Evolutionary conservation across 805 yeast species (phyloP).

Genomic region (Maudiozyma turicensis): DNA sequence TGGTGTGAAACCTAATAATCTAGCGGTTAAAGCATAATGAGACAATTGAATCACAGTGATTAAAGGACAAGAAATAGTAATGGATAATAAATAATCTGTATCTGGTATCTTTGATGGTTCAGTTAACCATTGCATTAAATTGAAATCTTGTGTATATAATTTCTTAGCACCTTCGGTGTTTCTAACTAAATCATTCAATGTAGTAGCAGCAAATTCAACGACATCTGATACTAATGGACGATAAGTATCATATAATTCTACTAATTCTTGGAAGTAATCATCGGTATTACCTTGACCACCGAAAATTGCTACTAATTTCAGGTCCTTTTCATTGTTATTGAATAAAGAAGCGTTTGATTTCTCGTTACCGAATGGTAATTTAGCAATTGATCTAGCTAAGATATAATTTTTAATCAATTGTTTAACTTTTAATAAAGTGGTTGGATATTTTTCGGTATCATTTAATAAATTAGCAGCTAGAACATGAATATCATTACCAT

Average conservation of each 20-base stretch:
- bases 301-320: slow-evolving; percentile 71
- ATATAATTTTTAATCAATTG: slow-evolving; percentile 72
- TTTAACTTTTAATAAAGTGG: slow-evolving; percentile 63
- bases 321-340: slow-evolving; percentile 47
- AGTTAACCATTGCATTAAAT: slow-evolving; percentile 79
- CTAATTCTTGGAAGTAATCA: slow-evolving; percentile 92
- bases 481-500: slow-evolving; percentile 76
- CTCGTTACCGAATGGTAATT: slow-evolving; percentile 37
- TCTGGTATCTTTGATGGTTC: slow-evolving; percentile 83
- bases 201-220: slow-evolving; percentile 56
- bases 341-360: slow-evolving; percentile 52
- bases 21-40: slow-evolving; percentile 83
- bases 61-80: slow-evolving; percentile 94
- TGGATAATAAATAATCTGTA: slow-evolving; percentile 74
- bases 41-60: slow-evolving; percentile 93
- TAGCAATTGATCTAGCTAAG: slow-evolving; percentile 42
- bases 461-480: slow-evolving; percentile 63
- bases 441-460: slow-evolving; percentile 43
- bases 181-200: slow-evolving; percentile 58
- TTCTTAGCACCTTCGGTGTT: slow-evolving; percentile 71
- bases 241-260: slow-evolving; percentile 73
- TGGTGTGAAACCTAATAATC: slow-evolving; percentile 76
- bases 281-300: slow-evolving; percentile 99
- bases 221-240: slow-evolving; percentile 65
- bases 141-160: slow-evolving; percentile 88